Evolutionary conservation across 129 eudicot species (phyloP), one percentile per base, ranked within the genome.

Genomic region (Heracleum sosnowskyi): DNA sequence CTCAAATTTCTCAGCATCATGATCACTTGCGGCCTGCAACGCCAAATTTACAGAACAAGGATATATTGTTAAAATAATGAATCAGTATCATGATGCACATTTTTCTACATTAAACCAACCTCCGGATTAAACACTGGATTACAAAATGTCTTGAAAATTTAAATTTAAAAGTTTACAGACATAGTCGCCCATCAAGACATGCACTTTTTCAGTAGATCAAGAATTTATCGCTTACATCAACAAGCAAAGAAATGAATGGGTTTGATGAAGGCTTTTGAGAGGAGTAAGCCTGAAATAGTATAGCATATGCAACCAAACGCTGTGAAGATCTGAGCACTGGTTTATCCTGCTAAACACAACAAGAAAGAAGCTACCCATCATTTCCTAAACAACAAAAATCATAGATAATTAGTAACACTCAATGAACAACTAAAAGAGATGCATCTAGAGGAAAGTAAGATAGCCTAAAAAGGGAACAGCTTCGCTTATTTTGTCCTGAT

Each of bases 281-380:
- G 42, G 97, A 71, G 79, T 95, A 90, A 20, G 96, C 84, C n/a
- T 91, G 94, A 81, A 86, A 83, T 66, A 95, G 83, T 57, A 95
- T 87, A 29, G 94, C 89, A 81, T 88, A 82, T 4, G 96, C 98
- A 80, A 91, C 89, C 76, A 95, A 86, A 40, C 98, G 96, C 83
- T 95, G 94, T 57, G 82, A 57, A 63, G 92, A 81, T 82, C 60
- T 89, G 51, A 95, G 91, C 78, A 90, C 45, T 55, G 79, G 69
- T 81, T 92, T 82, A 72, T 85, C 91, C 89, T 95, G 89, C 87
- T 82, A 20, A 76, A 79, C 51, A 41, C 40, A 73, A 57, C 45
- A 45, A 33, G 40, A 12, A 49, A 63, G 31, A 16, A 40, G 7
- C 12, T 15, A 41, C 18, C 29, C 34, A 20, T 18, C 82, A 18